Evolutionary conservation across 192 early-diverging fungal species (phyloP), one percentile per base, ranked within the genome.

Genomic region (Gryganskiella cystojenkinii): DNA sequence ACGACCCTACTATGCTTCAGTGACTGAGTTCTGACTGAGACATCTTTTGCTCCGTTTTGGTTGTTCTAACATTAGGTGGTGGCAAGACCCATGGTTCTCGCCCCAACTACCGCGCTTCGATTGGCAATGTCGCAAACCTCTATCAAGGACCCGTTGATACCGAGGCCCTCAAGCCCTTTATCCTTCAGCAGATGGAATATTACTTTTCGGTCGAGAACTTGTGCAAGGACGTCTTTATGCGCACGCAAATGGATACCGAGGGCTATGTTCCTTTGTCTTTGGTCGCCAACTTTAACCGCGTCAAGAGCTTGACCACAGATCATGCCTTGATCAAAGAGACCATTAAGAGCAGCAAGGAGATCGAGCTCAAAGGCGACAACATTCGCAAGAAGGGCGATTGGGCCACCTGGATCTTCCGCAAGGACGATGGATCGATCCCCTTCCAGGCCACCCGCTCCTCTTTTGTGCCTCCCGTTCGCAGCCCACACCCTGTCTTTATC

Each of bases 161-260:
- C 1, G 83, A 84, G 44, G 72, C 80, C 19, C 79, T 91, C 52
- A 85, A 89, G 63, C 63, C 64, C 7, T 90, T 86, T 63, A 76
- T 91, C 60, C 59, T 88, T 24, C 89, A 89, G 53, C 90, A 91
- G 78, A 81, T 91, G 88, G 92, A 99, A 79, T 99, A 95, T 82
- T 99, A 99, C 84, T 98, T 98, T 70, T 95, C 94, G 52, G 89
- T 98, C 47, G 96, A 98, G 44, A 99, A 99, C 69, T 85, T 99
- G 56, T 96, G 95, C 90, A 94, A 93, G 56, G 98, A 99, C 79
- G 86, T 98, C 20, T 99, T 87, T 81, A 95, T 99, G 84, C 91
- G 98, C 49, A 85, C 62, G 42, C 93, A 97, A 71, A 99, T 99
- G 96, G 89, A 96, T 56, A 58, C 85, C 4, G 85, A 92, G 49